Conservation (phyloP, 805 yeast genomes). For the Metschnikowia kofuensis region DNA sequence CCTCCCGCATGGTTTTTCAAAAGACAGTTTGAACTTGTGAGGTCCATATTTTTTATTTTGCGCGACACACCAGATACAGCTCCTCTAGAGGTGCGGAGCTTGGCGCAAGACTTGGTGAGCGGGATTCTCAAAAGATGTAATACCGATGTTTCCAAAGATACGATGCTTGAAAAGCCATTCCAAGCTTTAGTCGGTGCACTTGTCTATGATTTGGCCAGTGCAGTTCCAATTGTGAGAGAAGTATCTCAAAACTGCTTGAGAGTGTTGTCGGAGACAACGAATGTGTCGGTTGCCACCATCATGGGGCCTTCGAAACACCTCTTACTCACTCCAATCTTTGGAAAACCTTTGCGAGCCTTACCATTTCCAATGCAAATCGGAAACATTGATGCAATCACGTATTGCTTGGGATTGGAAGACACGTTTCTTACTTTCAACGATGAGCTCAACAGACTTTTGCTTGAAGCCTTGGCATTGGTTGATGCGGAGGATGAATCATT, state of each 20-base stretch:
- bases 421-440: conserved; percentile 85
- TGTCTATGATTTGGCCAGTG: conserved; percentile 89
- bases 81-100: conserved; percentile 70
- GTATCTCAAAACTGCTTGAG: conserved; percentile 72
- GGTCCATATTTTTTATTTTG: conserved; percentile 84
- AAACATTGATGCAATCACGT: conserved; percentile 94
- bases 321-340: conserved; percentile 88
- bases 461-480: conserved; percentile 90
- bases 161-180: conserved; percentile 67
- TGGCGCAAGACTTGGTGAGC: conserved; percentile 67
- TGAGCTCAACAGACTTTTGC: conserved; percentile 76
- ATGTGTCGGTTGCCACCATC: conserved; percentile 66
- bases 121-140: conserved; percentile 67
- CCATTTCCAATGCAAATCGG: conserved; percentile 99
- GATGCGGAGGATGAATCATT: conserved; percentile 97
- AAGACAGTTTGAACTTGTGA: conserved; percentile 78
- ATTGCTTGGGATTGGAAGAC: conserved; percentile 76
- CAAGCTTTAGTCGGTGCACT: conserved; percentile 82
- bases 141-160: conserved; percentile 53
- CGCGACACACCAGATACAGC: conserved; percentile 89
- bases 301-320: conserved; percentile 82
- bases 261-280: conserved; percentile 66
- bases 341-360: conserved; percentile 92
- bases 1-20: conserved; percentile 72
- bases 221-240: conserved; percentile 77